A percentile compares a stretch with the other conserved stretches of the same genome.
Evolutionary conservation across 2,329 filamentous ascomycete species (phyloP).

Genomic region (Calonectria ilicicola): DNA sequence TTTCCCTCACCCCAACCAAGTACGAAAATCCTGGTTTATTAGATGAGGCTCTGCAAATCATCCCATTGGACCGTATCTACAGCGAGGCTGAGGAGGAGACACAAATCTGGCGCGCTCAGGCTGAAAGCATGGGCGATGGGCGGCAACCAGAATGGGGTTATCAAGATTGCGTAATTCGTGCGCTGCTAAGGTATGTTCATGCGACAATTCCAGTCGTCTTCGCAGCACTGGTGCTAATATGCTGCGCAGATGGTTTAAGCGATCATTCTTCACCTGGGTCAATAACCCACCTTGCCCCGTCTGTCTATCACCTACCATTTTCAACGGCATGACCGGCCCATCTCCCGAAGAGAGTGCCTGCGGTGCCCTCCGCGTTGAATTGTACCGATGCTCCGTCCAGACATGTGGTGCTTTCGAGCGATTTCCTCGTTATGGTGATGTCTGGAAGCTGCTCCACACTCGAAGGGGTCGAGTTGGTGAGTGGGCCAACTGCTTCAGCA

Average conservation of each 20-base stretch:
- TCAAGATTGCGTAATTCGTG: conserved; percentile 94
- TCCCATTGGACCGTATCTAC: conserved; percentile 93
- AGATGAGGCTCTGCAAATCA: conserved; percentile 88
- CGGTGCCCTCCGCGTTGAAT: conserved; percentile 87
- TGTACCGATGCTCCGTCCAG: conserved; percentile 86
- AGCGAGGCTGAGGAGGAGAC: conserved; percentile 93
- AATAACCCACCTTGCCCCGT: conserved; percentile 91
- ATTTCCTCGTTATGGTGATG: conserved; percentile 94
- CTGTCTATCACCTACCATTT: conserved; percentile 86
- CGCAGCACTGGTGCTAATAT: conserved; percentile 30
- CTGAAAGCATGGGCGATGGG: conserved; percentile 85
- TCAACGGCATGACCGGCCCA: conserved; percentile 85
- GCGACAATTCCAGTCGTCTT: background rate
- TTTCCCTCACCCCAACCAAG: conserved; percentile 89
- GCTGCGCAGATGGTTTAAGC: conserved; percentile 81
- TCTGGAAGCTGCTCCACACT: conserved; percentile 91
- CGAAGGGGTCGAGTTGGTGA: conserved; percentile 89
- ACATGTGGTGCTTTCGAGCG: conserved; percentile 84
- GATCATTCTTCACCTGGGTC: conserved; percentile 95
- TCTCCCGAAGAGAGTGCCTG: conserved; percentile 90
- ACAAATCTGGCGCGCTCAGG: conserved; percentile 88
- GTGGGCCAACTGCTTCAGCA: conserved; percentile 99
- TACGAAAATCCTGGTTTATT: conserved; percentile 97
- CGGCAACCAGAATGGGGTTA: conserved; percentile 93
- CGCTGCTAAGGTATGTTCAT: conserved; percentile 78